A percentile compares a stretch with the other conserved stretches of the same genome.
Evolutionary conservation across 1,284 basidiomycete species (phyloP).

Genomic region (Inonotus obliquus): DNA sequence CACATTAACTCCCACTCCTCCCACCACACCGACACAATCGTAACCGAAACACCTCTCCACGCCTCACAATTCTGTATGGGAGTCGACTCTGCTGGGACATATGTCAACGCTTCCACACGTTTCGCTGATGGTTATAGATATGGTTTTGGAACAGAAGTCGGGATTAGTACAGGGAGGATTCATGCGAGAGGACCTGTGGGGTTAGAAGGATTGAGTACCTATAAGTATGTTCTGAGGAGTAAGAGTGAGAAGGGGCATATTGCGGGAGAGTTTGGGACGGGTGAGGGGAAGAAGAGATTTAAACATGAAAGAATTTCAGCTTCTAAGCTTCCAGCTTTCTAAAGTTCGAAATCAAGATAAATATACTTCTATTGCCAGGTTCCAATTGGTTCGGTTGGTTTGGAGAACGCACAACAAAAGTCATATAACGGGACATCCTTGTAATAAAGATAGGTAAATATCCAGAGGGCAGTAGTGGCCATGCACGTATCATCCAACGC

Average conservation of each 20-base stretch:
- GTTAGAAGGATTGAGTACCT: conserved; percentile 89
- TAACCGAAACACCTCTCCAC: conserved; percentile 72
- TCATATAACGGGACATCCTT: not conserved
- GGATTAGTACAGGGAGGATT: conserved; percentile 94
- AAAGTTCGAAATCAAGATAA: not conserved
- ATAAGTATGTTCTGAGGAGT: conserved; percentile 90
- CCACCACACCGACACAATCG: conserved; percentile 93
- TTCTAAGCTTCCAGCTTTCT: conserved; percentile 35
- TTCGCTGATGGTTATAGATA: conserved; percentile 98
- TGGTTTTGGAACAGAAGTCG: conserved; percentile 97
- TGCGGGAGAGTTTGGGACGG: conserved; percentile 73
- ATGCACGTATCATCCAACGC: not conserved
- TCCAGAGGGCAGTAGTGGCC: not conserved
- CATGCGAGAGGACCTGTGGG: conserved; percentile 97
- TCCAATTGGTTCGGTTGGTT: not conserved
- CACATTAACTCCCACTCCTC: conserved; percentile 94
- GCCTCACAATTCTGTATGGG: conserved; percentile 80
- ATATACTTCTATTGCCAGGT: not conserved
- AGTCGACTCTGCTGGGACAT: conserved; percentile 91
- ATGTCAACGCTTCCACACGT: conserved; percentile 91
- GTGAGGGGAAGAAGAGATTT: conserved; percentile 70
- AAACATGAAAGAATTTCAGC: conserved; percentile 60
- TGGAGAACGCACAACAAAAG: not conserved
- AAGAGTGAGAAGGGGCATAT: conserved; percentile 69
- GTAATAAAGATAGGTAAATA: conserved; percentile 11